phyloP scores from a whole-genome alignment of 2,329 filamentous ascomycete species.

The Fusarium tuaranense region DNA sequence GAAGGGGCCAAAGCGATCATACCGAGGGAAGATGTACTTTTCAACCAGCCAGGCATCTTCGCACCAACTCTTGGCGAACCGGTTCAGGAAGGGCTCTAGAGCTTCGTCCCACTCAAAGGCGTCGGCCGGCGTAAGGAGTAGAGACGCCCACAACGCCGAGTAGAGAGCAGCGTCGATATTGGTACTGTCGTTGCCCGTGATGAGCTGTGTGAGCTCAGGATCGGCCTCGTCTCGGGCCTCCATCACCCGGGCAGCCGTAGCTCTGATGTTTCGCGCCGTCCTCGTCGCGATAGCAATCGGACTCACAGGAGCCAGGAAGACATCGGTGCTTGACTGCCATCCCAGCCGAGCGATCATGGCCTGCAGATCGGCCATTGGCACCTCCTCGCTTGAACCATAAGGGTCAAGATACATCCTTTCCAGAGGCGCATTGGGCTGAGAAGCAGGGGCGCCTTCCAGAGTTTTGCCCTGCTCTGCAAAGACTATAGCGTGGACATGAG shows the following conservation, averaged over 20 bases:
- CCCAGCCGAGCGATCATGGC: slow-evolving; percentile 65
- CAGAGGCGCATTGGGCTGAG: slow-evolving; percentile 52
- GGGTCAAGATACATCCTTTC: slow-evolving; percentile 84
- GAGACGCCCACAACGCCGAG: slow-evolving; percentile 77
- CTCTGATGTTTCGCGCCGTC: slow-evolving; percentile 81
- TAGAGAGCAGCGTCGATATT: slow-evolving; percentile 73
- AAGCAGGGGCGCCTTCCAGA: slow-evolving; percentile 63
- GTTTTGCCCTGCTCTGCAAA: slow-evolving; percentile 69
- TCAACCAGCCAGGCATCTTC: slow-evolving; percentile 80
- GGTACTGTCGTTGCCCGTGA: slow-evolving; percentile 51
- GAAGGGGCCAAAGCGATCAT: slow-evolving; percentile 56
- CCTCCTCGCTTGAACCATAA: slow-evolving; percentile 77
- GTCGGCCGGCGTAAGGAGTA: slow-evolving; percentile 64
- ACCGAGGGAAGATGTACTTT: slow-evolving; percentile 72
- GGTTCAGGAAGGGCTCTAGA: slow-evolving; percentile 72
- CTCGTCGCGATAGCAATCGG: slow-evolving; percentile 78
- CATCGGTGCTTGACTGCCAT: slow-evolving; percentile 55
- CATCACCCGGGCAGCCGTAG: slow-evolving; percentile 63
- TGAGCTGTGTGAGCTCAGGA: slow-evolving; percentile 48
- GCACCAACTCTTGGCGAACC: slow-evolving; percentile 52
- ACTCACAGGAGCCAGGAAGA: slow-evolving; percentile 73
- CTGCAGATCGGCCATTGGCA: slow-evolving; percentile 69
- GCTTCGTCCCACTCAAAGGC: slow-evolving; percentile 68
- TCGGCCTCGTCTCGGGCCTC: slow-evolving; percentile 45
- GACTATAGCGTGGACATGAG: slow-evolving; percentile 86